Base-by-base conservation (phyloP, 177 flowering plant genomes). In the Vitis hybrid region DNA sequence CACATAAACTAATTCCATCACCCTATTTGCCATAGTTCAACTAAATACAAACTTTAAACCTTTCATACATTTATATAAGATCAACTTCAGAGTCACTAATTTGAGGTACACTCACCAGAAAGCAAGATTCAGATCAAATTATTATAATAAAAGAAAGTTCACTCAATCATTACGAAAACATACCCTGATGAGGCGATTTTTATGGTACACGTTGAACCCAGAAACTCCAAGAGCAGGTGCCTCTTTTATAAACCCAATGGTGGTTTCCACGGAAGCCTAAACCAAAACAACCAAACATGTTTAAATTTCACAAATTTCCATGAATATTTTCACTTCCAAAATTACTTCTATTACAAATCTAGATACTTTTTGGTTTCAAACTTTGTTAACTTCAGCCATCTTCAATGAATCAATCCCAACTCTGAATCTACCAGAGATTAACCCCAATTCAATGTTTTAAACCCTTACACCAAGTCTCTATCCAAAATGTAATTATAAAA, bases 121-220 rank as follows among this genome's bases (percentile, higher is more conserved):
- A 13, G 50, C 15, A 49, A 48, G 18, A 58, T 29, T 18, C 39
- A 14, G 2, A 48, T 12, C 15, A 20, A 57, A 50, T 7, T 15
- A 8, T 18, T 12, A 65, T 22, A 50, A 15, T 13, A 18, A 69
- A 68, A 20, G 54, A 63, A 52, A 22, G 29, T 26, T 26, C 10
- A 19, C 29, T 31, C 4, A 59, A 29, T 48, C 48, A 55, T 52
- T 31, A n/a, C 26, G 16, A 45, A 34, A 65, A 65, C 84, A 55
- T 88, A 93, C 99, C 93, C 85, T 84, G 81, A 93, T 93, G 54
- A 95, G 92, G 51, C 99, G 92, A 81, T 93, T 93, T 78, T 90
- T 95, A 68, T 93, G 97, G 74, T 95, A 95, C 19, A 95, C 87
- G 58, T 95, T 95, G 79, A 88, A 87, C 63, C 98, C 99, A 71